These are phyloP conservation scores for Trametes meyenii DNA, from an alignment of 768 basidiomycete genomes.

Conservation along the genomic window DNA sequence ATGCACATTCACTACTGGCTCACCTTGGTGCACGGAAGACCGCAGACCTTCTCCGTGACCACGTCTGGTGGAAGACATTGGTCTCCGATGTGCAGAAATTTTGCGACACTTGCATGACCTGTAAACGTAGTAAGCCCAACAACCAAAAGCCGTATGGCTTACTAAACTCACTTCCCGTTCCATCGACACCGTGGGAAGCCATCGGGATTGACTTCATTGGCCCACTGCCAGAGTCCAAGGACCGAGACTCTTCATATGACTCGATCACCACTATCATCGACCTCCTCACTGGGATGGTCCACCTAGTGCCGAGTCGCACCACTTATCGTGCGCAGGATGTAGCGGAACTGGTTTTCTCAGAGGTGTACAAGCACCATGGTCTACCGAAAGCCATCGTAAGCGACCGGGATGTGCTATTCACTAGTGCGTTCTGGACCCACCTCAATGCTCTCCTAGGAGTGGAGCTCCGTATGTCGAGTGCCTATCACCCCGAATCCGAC, in stretches of 20 bases:
- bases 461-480: conserved; percentile 31
- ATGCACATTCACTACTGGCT: conserved; percentile 43
- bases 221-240: conserved; percentile 33
- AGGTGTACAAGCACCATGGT: conserved; percentile 42
- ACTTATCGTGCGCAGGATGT: conserved; percentile 38
- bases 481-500: conserved; percentile 38
- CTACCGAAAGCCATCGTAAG: neutral
- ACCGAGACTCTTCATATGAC: conserved; percentile 29
- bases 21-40: conserved; percentile 42
- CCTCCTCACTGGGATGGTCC: conserved; percentile 28
- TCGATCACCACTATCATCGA: conserved; percentile 30
- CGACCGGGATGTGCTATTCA: conserved; percentile 33
- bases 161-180: conserved; percentile 35
- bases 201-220: conserved; percentile 46
- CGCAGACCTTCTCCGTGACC: conserved; percentile 33
- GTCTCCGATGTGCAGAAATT: conserved; percentile 29
- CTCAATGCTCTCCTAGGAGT: conserved; percentile 24
- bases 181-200: conserved; percentile 38
- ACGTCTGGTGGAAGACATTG: conserved; percentile 45
- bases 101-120: conserved; percentile 31
- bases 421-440: conserved; percentile 38
- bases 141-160: conserved; percentile 14
- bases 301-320: conserved; percentile 32
- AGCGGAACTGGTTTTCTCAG: conserved; percentile 38
- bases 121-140: conserved; percentile 25